phyloP scores from a whole-genome alignment of 2,329 filamentous ascomycete genomes.

The Pestalotiopsis sp. region DNA sequence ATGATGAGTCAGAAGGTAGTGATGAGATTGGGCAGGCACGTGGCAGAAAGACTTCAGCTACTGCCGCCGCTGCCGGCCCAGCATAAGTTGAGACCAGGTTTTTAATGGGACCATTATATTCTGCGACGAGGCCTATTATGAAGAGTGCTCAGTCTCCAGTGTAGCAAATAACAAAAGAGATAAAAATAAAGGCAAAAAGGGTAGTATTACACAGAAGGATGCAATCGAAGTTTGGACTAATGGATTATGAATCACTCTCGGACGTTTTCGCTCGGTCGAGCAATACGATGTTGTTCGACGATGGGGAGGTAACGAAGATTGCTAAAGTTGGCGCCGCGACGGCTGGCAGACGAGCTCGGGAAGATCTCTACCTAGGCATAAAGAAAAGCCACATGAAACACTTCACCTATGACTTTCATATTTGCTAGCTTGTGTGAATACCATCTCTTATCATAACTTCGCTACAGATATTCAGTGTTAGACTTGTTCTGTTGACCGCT shows the following conservation, averaged over 20 bases:
- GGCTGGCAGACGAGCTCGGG: not conserved
- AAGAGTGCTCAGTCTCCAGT: not conserved
- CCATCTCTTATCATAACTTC: too few relatives aligned
- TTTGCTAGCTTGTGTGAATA: too few relatives aligned
- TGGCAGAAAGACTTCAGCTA: conserved; percentile 25
- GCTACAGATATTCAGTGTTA: too few relatives aligned
- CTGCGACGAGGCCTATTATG: not conserved
- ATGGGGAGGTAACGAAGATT: not conserved
- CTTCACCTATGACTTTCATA: not conserved
- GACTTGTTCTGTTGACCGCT: too few relatives aligned
- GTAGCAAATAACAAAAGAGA: not conserved
- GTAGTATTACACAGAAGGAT: not conserved
- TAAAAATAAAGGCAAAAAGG: not conserved
- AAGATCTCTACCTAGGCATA: not conserved
- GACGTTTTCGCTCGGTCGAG: not conserved
- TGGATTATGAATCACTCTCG: not conserved
- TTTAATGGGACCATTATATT: not conserved
- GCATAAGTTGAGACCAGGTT: not conserved
- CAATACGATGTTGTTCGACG: not conserved
- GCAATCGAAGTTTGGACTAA: not conserved
- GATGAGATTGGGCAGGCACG: conserved; percentile 31
- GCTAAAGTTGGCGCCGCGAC: not conserved
- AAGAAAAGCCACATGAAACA: not conserved
- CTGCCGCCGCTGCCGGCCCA: conserved; percentile 24
- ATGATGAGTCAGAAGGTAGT: conserved; percentile 52